These are phyloP conservation scores for Wickerhamomyces bisporus DNA, from an alignment of 805 yeast genomes.

Conservation along the genomic window DNA sequence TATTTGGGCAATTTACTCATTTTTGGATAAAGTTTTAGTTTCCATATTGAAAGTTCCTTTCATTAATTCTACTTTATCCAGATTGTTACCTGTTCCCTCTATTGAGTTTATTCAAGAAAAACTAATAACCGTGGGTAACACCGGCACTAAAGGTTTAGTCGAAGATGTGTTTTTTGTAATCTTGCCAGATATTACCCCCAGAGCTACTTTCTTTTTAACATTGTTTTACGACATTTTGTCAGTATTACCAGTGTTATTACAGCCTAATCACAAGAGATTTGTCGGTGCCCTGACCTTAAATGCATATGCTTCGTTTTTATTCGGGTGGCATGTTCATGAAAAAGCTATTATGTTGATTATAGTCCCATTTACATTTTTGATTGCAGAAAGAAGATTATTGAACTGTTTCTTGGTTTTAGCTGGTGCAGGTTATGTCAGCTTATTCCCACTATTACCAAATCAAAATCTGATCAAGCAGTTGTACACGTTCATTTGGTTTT, in stretches of 20 bases:
- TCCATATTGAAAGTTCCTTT: slow-evolving; percentile 32
- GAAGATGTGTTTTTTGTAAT: slow-evolving; percentile 84
- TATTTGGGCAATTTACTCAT: slow-evolving; percentile 91
- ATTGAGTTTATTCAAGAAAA: slow-evolving; percentile 26
- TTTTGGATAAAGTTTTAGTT: slow-evolving; percentile 65
- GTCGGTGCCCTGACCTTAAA: slow-evolving; percentile 82
- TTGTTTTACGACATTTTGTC: slow-evolving; percentile 81
- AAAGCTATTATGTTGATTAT: slow-evolving; percentile 90
- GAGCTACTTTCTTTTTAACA: slow-evolving; percentile 70
- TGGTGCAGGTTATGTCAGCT: slow-evolving; percentile 77
- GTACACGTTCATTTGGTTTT: slow-evolving; percentile 82
- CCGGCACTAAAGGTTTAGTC: slow-evolving; percentile 80
- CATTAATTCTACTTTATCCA: slow-evolving; percentile 36
- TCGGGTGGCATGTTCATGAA: slow-evolving; percentile 99
- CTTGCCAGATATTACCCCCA: slow-evolving; percentile 77
- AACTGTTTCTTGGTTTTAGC: slow-evolving; percentile 67
- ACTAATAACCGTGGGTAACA: slow-evolving; percentile 29
- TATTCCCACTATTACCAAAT: slow-evolving; percentile 80
- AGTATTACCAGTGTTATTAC: slow-evolving; percentile 60
- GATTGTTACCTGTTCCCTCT: slow-evolving; percentile 28
- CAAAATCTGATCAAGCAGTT: slow-evolving; percentile 74
- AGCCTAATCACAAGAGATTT: slow-evolving; percentile 74
- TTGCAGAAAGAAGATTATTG: slow-evolving; percentile 65
- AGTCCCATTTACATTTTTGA: slow-evolving; percentile 77
- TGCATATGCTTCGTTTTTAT: slow-evolving; percentile 84